Percentiles rank a stretch among this genome's conserved stretches.
Conservation (phyloP, 163 green algal genomes). For the Chlorella variabilis region DNA sequence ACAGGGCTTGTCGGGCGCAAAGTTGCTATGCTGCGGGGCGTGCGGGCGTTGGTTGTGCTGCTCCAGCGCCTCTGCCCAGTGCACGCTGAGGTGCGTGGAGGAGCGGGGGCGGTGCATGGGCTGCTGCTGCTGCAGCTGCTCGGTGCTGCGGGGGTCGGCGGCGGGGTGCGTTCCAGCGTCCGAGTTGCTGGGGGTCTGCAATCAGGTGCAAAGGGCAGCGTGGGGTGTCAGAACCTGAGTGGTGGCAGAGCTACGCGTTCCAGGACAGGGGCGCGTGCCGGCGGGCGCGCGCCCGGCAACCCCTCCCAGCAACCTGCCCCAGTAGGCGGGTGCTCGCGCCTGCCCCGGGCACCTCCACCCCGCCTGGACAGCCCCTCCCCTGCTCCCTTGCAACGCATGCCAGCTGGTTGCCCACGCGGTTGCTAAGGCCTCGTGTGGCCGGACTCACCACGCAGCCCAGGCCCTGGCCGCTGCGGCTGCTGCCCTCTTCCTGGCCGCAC, state of each 20-base stretch:
- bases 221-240: not conserved
- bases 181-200: constrained; percentile 24
- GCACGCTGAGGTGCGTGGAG: constrained; percentile 1
- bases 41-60: constrained; percentile 18
- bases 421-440: too few species aligned
- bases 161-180: not conserved
- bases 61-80: constrained; percentile 27
- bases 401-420: too few species aligned
- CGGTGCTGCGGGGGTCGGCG: not conserved
- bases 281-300: too few species aligned
- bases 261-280: too few species aligned
- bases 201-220: not conserved
- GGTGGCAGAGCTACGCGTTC: too few species aligned
- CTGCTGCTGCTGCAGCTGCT: not conserved
- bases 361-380: too few species aligned
- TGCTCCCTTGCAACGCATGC: too few species aligned
- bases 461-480: not conserved
- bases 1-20: constrained; percentile 25
- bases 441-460: not conserved
- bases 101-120: not conserved
- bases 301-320: too few species aligned
- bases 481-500: not conserved
- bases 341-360: too few species aligned
- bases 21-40: constrained; percentile 11
- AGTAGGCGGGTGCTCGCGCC: too few species aligned